These are phyloP conservation scores for Scutellaria barbata DNA, from an alignment of 257 asterid species.

Conservation along the genomic window DNA sequence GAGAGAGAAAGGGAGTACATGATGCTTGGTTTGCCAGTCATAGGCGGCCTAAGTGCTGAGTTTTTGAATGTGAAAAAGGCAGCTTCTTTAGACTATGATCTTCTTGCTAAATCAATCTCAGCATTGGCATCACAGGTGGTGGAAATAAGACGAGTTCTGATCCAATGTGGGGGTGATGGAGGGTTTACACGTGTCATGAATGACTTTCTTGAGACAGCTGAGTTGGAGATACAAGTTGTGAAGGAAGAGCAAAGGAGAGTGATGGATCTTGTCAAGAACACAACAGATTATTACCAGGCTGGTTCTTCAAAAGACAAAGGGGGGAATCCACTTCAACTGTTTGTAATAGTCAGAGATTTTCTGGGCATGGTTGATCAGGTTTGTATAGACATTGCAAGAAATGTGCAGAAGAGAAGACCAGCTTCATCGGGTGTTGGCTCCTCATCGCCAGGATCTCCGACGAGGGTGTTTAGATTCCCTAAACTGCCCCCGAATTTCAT, in stretches of 20 bases:
- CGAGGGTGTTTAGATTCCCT: slow-evolving; percentile 75
- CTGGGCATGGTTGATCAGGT: slow-evolving; percentile 85
- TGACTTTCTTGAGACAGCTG: slow-evolving; percentile 62
- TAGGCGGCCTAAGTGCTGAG: slow-evolving; percentile 81
- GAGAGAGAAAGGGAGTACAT: slow-evolving; percentile 77
- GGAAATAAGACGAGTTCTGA: slow-evolving; percentile 45
- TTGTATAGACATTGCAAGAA: slow-evolving; percentile 76
- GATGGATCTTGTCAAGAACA: slow-evolving; percentile 76
- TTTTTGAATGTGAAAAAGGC: slow-evolving; percentile 75
- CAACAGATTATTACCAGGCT: slow-evolving; percentile 80
- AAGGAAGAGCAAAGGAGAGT: slow-evolving; percentile 66
- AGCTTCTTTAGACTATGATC: slow-evolving; percentile 60
- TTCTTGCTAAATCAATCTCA: slow-evolving; percentile 48
- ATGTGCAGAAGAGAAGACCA: slow-evolving; percentile 66
- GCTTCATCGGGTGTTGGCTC: slow-evolving; percentile 46
- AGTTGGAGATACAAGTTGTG: slow-evolving; percentile 51
- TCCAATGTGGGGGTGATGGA: slow-evolving; percentile 41
- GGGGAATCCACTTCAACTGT: slow-evolving; percentile 60
- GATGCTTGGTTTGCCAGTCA: slow-evolving; percentile 80
- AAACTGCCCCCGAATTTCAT: slow-evolving; percentile 76
- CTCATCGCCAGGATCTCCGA: slow-evolving; percentile 52
- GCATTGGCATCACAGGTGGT: slow-evolving; percentile 47
- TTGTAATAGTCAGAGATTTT: slow-evolving; percentile 73
- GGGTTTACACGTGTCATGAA: slow-evolving; percentile 62
- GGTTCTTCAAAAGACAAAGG: slow-evolving; percentile 66